A percentile compares a stretch with the other conserved stretches of the same genome.
These are phyloP conservation scores for Colletotrichum sp. DNA, from an alignment of 2,329 filamentous ascomycete genomes.

Conservation along the genomic window DNA sequence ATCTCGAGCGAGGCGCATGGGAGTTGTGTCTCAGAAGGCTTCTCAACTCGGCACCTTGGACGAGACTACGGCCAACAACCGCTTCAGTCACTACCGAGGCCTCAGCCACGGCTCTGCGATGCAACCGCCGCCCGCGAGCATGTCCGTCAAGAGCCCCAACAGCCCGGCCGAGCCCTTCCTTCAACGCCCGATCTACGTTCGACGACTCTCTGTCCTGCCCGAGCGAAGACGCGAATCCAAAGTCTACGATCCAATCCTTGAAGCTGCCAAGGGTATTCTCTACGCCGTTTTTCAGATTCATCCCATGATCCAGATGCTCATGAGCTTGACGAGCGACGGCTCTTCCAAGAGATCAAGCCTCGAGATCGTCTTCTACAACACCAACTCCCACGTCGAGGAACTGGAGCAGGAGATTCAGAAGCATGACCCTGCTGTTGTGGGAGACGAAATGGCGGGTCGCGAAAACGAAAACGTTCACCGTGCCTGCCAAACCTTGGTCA, in stretches of 20 bases:
- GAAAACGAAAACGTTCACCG: slow-evolving; percentile 69
- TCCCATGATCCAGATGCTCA: slow-evolving; percentile 69
- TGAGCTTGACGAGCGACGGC: slow-evolving; percentile 65
- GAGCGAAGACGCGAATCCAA: slow-evolving; percentile 68
- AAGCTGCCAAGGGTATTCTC: slow-evolving; percentile 69
- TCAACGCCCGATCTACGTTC: slow-evolving; percentile 66
- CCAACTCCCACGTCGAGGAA: slow-evolving; percentile 69
- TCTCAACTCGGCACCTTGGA: slow-evolving; percentile 68
- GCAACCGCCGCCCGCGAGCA: slow-evolving; percentile 51
- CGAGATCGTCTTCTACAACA: slow-evolving; percentile 72
- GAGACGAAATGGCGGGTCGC: slow-evolving; percentile 51
- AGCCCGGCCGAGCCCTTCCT: slow-evolving; percentile 63
- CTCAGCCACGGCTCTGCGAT: slow-evolving; percentile 73
- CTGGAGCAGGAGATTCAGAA: slow-evolving; percentile 69
- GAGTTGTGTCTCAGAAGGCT: slow-evolving; percentile 63
- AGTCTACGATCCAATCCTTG: slow-evolving; percentile 64
- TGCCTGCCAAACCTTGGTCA: slow-evolving; percentile 67
- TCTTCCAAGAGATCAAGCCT: slow-evolving; percentile 67
- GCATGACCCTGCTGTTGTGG: slow-evolving; percentile 57
- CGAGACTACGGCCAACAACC: slow-evolving; percentile 65
- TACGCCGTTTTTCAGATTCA: slow-evolving; percentile 73
- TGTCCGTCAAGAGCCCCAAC: slow-evolving; percentile 55
- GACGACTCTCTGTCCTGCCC: slow-evolving; percentile 66
- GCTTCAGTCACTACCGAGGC: slow-evolving; percentile 70
- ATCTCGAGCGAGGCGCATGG: slow-evolving; percentile 67